These are phyloP conservation scores for Hymenoscyphus scutula DNA, from an alignment of 2,329 filamentous ascomycete species.

Conservation along the genomic window DNA sequence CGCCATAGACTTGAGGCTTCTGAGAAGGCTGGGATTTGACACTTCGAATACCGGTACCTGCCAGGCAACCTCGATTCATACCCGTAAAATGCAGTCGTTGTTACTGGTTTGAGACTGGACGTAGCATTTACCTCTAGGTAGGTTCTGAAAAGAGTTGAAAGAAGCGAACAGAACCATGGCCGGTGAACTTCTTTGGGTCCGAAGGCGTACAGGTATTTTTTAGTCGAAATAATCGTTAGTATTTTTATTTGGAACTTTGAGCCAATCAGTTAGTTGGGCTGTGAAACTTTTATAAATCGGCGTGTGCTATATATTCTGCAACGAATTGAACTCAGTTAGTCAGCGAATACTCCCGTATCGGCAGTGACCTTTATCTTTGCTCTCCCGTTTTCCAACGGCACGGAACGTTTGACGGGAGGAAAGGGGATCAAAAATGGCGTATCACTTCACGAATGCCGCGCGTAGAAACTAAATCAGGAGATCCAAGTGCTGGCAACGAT, in stretches of 20 bases:
- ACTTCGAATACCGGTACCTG: not conserved
- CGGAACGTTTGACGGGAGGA: not conserved
- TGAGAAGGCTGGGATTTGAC: slow-evolving; percentile 10
- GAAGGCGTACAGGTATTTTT: not conserved
- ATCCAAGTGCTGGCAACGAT: slow-evolving; percentile 10
- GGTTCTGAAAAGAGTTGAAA: not conserved
- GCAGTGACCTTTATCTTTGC: not conserved
- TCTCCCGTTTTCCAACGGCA: not conserved
- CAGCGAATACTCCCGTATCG: not conserved
- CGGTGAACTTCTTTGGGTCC: not conserved
- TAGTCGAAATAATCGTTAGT: not conserved
- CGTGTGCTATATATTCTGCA: too few species aligned
- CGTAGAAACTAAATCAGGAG: slow-evolving; percentile 1
- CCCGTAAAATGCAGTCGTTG: not conserved
- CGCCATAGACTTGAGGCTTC: slow-evolving; percentile 4
- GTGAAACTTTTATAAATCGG: too few species aligned
- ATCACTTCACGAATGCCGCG: slow-evolving; percentile 13
- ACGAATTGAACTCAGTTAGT: not conserved
- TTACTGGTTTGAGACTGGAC: not conserved
- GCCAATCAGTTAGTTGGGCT: not conserved
- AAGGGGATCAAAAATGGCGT: not conserved
- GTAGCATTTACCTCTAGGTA: not conserved
- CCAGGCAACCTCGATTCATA: not conserved
- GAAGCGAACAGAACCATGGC: not conserved
- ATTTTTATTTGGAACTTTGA: not conserved